Evolutionary conservation across 2,329 filamentous ascomycete genomes (phyloP).

Genomic region (Chaetomiaceae sp.): DNA sequence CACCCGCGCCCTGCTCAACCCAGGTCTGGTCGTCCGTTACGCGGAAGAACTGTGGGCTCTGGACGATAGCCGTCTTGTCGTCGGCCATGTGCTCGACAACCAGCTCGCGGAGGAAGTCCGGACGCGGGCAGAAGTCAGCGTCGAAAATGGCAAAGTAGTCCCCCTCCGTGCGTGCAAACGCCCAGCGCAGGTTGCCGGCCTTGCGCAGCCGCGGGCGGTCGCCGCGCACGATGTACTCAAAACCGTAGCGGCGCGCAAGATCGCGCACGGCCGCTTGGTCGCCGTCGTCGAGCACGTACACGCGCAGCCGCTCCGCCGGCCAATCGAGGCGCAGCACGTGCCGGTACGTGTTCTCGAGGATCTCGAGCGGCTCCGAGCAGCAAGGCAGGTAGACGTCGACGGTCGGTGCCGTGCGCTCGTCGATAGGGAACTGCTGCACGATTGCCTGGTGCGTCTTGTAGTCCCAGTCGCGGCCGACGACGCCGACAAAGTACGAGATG

Average conservation of each 20-base stretch:
- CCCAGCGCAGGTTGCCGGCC: conserved; percentile 38
- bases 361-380: conserved; percentile 37
- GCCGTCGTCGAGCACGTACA: conserved; percentile 37
- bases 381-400: conserved; percentile 38
- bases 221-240: conserved; percentile 36
- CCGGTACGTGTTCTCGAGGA: conserved; percentile 24
- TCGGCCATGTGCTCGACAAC: conserved; percentile 36
- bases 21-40: conserved; percentile 35
- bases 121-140: conserved; percentile 38
- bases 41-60: conserved; percentile 38
- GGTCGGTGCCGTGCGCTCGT: conserved; percentile 30
- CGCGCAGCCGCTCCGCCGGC: conserved; percentile 31
- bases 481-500: conserved; percentile 36
- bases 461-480: conserved; percentile 36
- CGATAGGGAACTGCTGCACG: conserved; percentile 29
- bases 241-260: conserved; percentile 28
- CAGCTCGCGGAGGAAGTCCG: conserved; percentile 35
- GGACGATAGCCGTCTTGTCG: conserved; percentile 34
- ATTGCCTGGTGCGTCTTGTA: conserved; percentile 29
- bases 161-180: conserved; percentile 33
- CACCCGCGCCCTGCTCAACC: conserved; percentile 39
- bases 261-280: conserved; percentile 26
- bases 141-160: conserved; percentile 40
- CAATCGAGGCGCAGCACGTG: conserved; percentile 29
- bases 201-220: conserved; percentile 37